Evolutionary conservation across 345 rosid genomes (phyloP).

Genomic region (Syzygium grande): DNA sequence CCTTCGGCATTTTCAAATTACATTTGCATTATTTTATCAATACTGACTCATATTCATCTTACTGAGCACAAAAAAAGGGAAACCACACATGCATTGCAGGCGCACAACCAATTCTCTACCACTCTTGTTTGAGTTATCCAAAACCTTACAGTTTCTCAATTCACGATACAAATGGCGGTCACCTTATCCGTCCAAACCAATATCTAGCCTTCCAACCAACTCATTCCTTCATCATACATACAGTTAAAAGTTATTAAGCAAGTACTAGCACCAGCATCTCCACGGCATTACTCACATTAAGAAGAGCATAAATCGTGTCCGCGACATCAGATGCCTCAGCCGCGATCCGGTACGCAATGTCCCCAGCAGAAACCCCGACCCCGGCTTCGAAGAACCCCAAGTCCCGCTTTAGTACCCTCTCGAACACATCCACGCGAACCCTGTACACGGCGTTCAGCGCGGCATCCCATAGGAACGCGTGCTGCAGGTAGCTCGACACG

Average conservation of each 20-base stretch:
- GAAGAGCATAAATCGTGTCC: conserved; percentile 64
- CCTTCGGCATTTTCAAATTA: background rate
- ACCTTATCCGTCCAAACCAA: background rate
- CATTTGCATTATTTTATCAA: background rate
- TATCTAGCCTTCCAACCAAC: background rate
- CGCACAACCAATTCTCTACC: background rate
- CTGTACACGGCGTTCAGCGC: conserved; percentile 41
- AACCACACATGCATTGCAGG: background rate
- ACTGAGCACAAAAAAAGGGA: background rate
- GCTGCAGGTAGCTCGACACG: conserved; percentile 61
- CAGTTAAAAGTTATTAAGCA: background rate
- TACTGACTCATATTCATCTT: background rate
- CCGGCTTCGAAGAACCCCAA: conserved; percentile 74
- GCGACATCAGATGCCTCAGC: conserved; percentile 83
- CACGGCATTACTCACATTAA: conserved; percentile 42
- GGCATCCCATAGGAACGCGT: conserved; percentile 81
- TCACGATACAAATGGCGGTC: background rate
- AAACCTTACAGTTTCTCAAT: background rate
- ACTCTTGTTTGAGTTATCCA: background rate
- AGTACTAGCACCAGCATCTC: background rate
- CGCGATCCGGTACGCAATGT: conserved; percentile 70
- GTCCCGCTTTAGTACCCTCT: conserved; percentile 60
- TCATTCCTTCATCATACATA: background rate
- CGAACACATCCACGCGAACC: conserved; percentile 59
- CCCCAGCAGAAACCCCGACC: conserved; percentile 55